Evolutionary conservation across 352 stramenopile genomes (phyloP).

Genomic region (Pythium grandisporangium): DNA sequence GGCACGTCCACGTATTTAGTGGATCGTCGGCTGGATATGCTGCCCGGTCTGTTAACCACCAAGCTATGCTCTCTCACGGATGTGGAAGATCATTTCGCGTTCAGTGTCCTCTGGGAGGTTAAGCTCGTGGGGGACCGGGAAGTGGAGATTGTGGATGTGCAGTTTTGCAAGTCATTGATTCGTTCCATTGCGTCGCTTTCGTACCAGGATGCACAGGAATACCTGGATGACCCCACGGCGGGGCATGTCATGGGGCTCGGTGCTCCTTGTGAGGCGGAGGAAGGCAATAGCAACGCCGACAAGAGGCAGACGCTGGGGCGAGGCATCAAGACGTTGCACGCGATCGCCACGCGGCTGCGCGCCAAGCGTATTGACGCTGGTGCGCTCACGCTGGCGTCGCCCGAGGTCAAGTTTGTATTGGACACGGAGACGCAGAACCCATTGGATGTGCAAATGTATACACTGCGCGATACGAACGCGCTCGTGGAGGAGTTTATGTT

Average conservation of each 20-base stretch:
- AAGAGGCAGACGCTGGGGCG: conserved; percentile 54
- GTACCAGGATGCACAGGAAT: conserved; percentile 96
- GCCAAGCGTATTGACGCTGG: conserved; percentile 93
- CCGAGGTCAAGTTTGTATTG: conserved; percentile 95
- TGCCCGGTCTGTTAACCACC: conserved; percentile 95
- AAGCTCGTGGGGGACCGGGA: conserved; percentile 48
- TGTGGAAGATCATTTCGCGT: conserved; percentile 70
- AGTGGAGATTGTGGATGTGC: conserved; percentile 90
- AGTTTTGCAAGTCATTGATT: conserved; percentile 98
- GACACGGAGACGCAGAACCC: conserved; percentile 98
- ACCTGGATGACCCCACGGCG: conserved; percentile 86
- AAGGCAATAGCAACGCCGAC: conserved; percentile 22
- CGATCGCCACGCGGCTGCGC: conserved; percentile 87
- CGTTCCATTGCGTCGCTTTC: conserved; percentile 93
- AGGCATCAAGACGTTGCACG: conserved; percentile 88
- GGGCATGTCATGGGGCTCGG: conserved; percentile 27
- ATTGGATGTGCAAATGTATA: conserved; percentile 97
- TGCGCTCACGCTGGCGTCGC: conserved; percentile 95
- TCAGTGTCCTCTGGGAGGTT: conserved; percentile 75
- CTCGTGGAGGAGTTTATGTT: conserved; percentile 99
- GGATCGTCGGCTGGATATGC: conserved; percentile 98
- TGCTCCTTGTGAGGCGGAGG: conserved; percentile 15
- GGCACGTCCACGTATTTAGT: conserved; percentile 97
- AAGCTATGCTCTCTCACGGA: conserved; percentile 96
- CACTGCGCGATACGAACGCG: conserved; percentile 91